Evolutionary conservation across 2,329 filamentous ascomycete species (phyloP).

Genomic region (Fusarium proliferatum): DNA sequence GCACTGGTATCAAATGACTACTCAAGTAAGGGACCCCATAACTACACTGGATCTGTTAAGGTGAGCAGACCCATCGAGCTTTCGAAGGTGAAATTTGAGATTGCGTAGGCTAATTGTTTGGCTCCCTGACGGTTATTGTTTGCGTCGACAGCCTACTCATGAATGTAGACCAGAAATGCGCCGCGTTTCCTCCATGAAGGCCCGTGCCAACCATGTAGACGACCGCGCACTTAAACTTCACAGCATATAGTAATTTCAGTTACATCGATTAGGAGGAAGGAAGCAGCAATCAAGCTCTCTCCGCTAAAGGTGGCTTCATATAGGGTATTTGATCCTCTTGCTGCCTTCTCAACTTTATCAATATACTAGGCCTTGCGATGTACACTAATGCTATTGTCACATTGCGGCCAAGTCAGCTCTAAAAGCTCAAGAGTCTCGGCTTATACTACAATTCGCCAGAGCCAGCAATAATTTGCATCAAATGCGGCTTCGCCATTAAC

Average conservation of each 20-base stretch:
- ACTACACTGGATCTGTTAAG: too few relatives aligned
- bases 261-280: background rate
- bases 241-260: background rate
- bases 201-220: too few relatives aligned
- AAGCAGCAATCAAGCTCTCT: background rate
- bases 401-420: background rate
- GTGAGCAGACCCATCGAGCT: too few relatives aligned
- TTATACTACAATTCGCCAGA: background rate
- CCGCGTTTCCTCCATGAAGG: too few relatives aligned
- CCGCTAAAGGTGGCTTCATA: background rate
- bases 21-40: too few relatives aligned
- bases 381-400: background rate
- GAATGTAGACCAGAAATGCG: too few relatives aligned
- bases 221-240: too few relatives aligned
- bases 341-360: background rate
- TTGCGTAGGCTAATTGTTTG: too few relatives aligned
- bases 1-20: too few relatives aligned
- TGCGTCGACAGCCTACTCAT: too few relatives aligned
- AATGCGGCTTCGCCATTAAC: background rate
- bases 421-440: background rate
- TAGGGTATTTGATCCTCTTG: background rate
- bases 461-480: background rate
- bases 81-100: too few relatives aligned
- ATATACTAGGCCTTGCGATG: background rate
- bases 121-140: too few relatives aligned